Conservation (phyloP, 169 alveolate genomes). For the Eimeria necatrix region DNA sequence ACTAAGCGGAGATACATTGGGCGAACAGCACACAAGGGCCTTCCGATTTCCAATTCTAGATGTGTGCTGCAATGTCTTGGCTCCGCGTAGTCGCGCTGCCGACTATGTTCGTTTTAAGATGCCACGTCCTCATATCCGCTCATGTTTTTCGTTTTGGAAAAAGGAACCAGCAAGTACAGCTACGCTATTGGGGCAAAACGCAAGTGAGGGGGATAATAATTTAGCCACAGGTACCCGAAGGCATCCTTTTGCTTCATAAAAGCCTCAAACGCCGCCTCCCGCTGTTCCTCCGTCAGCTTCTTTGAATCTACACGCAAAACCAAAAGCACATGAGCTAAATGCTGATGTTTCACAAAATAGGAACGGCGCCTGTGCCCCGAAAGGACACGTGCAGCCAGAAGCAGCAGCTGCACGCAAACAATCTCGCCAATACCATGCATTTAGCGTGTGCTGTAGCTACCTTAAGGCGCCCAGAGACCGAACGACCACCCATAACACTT, state of each 20-base stretch:
- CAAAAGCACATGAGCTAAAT: not conserved
- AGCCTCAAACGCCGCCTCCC: constrained; percentile 90
- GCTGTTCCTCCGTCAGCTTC: constrained; percentile 89
- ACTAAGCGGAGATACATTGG: too few relatives aligned
- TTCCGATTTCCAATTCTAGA: too few relatives aligned
- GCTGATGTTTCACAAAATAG: not conserved
- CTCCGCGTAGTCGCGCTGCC: too few relatives aligned
- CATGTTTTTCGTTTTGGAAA: too few relatives aligned
- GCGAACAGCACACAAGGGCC: too few relatives aligned
- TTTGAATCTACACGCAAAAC: constrained; percentile 89
- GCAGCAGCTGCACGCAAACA: not conserved
- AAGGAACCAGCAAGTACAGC: not conserved
- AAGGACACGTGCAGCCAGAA: not conserved
- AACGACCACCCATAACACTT: not conserved
- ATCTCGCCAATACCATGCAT: not conserved
- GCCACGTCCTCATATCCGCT: too few relatives aligned
- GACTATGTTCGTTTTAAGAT: too few relatives aligned
- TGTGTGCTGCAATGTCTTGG: too few relatives aligned
- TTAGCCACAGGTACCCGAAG: constrained; percentile 85
- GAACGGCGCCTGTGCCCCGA: not conserved
- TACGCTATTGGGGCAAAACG: not conserved
- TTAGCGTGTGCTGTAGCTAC: not conserved
- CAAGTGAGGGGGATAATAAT: not conserved
- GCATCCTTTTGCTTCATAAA: constrained; percentile 84
- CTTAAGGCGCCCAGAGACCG: not conserved